Conservation (phyloP, 345 rosid genomes). For the Eucalyptus cloeziana region DNA sequence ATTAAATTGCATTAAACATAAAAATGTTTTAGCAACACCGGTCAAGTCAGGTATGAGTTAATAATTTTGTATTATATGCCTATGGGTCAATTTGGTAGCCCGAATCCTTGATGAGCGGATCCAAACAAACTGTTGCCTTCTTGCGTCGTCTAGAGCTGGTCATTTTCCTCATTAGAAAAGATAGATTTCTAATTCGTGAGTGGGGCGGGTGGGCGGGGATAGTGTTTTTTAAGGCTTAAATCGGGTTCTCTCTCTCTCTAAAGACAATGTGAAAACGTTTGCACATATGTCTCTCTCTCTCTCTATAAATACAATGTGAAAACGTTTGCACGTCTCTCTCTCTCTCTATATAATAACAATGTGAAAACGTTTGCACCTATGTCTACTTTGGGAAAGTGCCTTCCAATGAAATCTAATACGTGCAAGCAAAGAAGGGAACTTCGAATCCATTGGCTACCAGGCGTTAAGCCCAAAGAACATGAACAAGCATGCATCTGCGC, state of each 20-base stretch:
- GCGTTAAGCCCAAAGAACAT: background rate
- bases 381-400: background rate
- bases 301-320: too few species aligned
- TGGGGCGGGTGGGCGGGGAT: background rate
- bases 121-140: background rate
- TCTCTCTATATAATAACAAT: background rate
- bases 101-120: background rate
- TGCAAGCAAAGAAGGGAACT: background rate
- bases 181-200: background rate
- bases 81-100: background rate
- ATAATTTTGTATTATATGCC: rapidly evolving
- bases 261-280: too few species aligned
- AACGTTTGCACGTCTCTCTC: too few species aligned
- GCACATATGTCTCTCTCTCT: too few species aligned
- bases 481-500: background rate
- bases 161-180: background rate
- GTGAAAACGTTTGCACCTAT: rapidly evolving
- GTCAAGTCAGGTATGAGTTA: background rate
- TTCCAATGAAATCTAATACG: background rate
- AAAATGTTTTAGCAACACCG: rapidly evolving
- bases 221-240: background rate
- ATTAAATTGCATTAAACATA: too few species aligned
- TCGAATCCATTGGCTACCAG: background rate
- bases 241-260: background rate
- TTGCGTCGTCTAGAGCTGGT: background rate